Conservation (phyloP, 768 basidiomycete species). For the Serendipita sp. region DNA sequence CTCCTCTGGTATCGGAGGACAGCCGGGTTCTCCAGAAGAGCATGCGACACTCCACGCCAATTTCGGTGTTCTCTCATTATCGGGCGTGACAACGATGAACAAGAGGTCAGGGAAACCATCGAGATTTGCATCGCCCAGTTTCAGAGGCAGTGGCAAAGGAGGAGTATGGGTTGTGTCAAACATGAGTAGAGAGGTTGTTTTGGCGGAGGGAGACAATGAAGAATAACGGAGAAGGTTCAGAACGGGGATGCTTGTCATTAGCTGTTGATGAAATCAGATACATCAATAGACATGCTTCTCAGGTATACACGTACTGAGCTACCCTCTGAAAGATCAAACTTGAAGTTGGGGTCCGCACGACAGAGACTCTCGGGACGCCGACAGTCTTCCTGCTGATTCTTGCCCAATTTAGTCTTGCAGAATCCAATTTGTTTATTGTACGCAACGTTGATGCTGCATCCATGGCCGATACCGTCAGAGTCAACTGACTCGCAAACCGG, state of each 20-base stretch:
- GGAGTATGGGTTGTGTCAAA: constrained; percentile 51
- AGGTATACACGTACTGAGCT: constrained; percentile 16
- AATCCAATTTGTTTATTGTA: constrained; percentile 84
- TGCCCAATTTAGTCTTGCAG: constrained; percentile 38
- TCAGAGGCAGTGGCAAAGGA: constrained; percentile 57
- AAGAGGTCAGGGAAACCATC: constrained; percentile 91
- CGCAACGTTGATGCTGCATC: constrained; percentile 77
- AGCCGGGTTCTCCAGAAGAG: background rate
- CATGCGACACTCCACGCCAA: background rate
- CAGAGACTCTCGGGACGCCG: constrained; percentile 72
- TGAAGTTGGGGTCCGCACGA: constrained; percentile 61
- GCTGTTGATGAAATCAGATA: constrained; percentile 25
- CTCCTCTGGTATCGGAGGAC: background rate
- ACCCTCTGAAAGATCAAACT: constrained; percentile 46
- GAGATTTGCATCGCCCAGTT: constrained; percentile 77
- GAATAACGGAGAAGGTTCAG: constrained; percentile 37
- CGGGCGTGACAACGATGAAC: constrained; percentile 34
- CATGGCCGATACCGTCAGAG: constrained; percentile 51
- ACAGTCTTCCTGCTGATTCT: constrained; percentile 33
- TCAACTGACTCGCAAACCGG: constrained; percentile 67
- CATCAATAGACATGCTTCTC: background rate
- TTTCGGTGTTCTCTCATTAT: background rate
- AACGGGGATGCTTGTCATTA: constrained; percentile 51
- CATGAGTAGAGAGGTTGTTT: constrained; percentile 44
- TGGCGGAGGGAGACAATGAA: constrained; percentile 12